A percentile compares a stretch with the other conserved stretches of the same genome.
Conservation (phyloP, 805 yeast species). For the Wickerhamomyces bovis region DNA sequence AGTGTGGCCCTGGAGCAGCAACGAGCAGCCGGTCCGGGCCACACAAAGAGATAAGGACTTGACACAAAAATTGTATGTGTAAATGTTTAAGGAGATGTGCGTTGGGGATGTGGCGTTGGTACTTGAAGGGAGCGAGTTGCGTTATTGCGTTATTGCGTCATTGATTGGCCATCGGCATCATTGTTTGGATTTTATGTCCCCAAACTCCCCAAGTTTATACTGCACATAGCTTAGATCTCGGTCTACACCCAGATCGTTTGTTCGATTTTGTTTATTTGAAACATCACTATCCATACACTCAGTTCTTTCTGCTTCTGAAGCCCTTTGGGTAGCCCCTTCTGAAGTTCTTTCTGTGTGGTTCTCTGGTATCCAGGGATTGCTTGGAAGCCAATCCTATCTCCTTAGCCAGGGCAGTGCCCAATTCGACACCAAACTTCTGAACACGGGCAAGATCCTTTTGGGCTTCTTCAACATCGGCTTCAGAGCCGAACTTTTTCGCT, state of each 20-base stretch:
- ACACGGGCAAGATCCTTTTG: slow-evolving; percentile 63
- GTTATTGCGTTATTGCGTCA: no score
- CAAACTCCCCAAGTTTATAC: no score
- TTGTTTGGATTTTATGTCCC: no score
- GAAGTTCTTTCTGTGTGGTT: slow-evolving; percentile 4
- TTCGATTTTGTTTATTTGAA: background rate
- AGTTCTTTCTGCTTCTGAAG: slow-evolving; percentile 4
- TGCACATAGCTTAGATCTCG: no score
- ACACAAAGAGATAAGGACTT: background rate
- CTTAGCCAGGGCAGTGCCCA: slow-evolving; percentile 57
- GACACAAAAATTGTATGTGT: no score
- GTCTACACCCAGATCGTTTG: background rate
- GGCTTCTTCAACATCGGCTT: slow-evolving; percentile 42
- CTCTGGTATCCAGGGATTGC: slow-evolving; percentile 7
- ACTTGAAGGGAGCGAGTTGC: no score
- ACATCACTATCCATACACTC: background rate
- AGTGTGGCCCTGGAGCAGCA: background rate
- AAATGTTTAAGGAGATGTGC: no score
- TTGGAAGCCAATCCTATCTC: slow-evolving; percentile 50
- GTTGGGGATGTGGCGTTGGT: no score
- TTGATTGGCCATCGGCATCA: no score
- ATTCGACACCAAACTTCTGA: slow-evolving; percentile 77
- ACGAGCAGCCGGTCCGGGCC: background rate
- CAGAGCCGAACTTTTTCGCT: slow-evolving; percentile 74
- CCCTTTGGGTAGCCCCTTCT: slow-evolving; percentile 2